Evolutionary conservation across 2,329 filamentous ascomycete species (phyloP).

Genomic region (Byssochlamys sp.): DNA sequence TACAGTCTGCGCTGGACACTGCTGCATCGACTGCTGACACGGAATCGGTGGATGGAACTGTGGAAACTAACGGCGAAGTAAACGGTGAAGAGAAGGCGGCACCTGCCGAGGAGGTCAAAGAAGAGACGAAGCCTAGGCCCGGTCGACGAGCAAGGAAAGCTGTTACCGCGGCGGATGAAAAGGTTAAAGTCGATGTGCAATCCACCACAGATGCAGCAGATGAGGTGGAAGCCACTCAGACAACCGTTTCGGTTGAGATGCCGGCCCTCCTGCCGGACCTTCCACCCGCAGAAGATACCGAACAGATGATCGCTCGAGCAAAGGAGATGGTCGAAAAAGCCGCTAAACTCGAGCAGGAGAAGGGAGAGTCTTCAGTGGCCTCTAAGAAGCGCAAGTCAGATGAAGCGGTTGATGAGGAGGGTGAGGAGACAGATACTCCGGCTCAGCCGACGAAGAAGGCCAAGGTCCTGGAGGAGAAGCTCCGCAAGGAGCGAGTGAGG

Average conservation of each 20-base stretch:
- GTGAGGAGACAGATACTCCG: conserved; percentile 29
- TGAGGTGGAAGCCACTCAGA: conserved; percentile 59
- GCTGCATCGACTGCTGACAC: conserved; percentile 25
- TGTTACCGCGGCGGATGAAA: conserved; percentile 25
- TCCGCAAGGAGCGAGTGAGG: conserved; percentile 77
- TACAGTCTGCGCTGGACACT: conserved; percentile 41
- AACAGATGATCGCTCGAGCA: conserved; percentile 75
- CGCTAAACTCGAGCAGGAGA: conserved; percentile 38
- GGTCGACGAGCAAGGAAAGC: conserved; percentile 13
- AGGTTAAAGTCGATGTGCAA: conserved; percentile 61
- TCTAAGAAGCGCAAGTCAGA: conserved; percentile 63
- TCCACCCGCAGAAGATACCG: conserved; percentile 65
- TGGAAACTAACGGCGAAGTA: conserved; percentile 19
- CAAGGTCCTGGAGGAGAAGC: conserved; percentile 59
- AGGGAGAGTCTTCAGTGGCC: conserved; percentile 24
- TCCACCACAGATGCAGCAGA: conserved; percentile 47
- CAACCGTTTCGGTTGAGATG: conserved; percentile 66
- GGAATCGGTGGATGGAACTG: conserved; percentile 14
- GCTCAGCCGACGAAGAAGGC: conserved; percentile 60
- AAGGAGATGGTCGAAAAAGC: conserved; percentile 77
- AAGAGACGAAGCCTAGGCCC: conserved; percentile 5
- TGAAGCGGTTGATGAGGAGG: conserved; percentile 48
- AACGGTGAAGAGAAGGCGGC: conserved; percentile 12
- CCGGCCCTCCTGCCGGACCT: conserved; percentile 58
- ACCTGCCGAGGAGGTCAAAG: conserved; percentile 13